Evolutionary conservation across 768 basidiomycete genomes (phyloP), one percentile per base, ranked within the genome.

Genomic region (Tephrocybe sp.): DNA sequence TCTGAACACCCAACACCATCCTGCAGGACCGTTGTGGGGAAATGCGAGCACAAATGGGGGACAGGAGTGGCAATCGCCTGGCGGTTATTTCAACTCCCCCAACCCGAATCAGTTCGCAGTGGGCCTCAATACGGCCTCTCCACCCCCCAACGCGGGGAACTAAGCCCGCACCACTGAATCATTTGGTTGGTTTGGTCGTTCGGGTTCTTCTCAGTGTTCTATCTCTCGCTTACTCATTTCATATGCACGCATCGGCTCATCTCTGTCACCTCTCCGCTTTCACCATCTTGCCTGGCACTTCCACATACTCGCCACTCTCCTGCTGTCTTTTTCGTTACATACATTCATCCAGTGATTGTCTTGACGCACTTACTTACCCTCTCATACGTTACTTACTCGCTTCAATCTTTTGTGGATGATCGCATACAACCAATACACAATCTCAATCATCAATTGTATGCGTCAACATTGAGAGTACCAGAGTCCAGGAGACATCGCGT

Each of bases 101-200:
- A 40, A 48, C 37, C 64, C 73, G 16, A 70, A 66, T 36, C 67
- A 74, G 32, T 83, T 80, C 55, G 57, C 77, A 45, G 44, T 51
- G 13, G 69, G 71, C 32, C 76, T 69, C 51, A 75, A 77, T 40
- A 66, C 82, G 34, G 72, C 82, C 15, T 75, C 82, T n/a, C 73
- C 83, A 42, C 65, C 68, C 15, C 64, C 71, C 38, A 71, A 75
- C 56, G 54, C 69, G 25, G 66, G 69, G 24, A 62, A 66, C 40
- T 61, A 61, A 52, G 22, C 21, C 27, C 31, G 22, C 16, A 31
- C 9, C 47, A 13, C 31, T 21, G 53, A 56, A 53, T 57, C 59
- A 56, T 21, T 51, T 39, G 35, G 39, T 47, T 49, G 21, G 22
- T n/a, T 18, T 44, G 19, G 18, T 47, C 42, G 13, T 25, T 38